Evolutionary conservation across 208 protist genomes (phyloP), one percentile per base, ranked within the genome.

Genomic region (Paratrypanosoma confusum): DNA sequence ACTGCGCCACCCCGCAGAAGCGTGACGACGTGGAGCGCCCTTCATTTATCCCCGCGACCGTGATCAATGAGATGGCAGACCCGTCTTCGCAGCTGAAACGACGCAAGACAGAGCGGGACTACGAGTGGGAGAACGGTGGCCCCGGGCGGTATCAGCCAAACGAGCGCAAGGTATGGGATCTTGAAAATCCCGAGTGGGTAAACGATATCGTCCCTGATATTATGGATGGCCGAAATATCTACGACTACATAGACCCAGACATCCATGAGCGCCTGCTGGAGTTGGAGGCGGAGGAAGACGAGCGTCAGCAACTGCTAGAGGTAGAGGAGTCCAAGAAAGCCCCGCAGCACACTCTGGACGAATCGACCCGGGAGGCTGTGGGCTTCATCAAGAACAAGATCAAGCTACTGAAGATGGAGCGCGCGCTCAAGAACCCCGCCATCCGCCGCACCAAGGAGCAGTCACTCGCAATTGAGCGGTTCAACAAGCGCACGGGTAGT

Each of bases 211-310:
- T 99, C 34, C 98, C 98, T 1, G 97, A 99, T 63, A 99, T 99
- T 59, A 94, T 99, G 72, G 92, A 99, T 56, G 98, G 98, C 34
- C 97, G 98, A 70, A 99, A 99, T 66, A 97, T 99, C 62, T 83
- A 90, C 28, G 98, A 99, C 74, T 99, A 96, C 63, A 90, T 99
- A 44, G 98, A 99, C 63, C 95, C 96, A 7, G 97, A 99, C 26
- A 99, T 99, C 69, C 74, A 93, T 41, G 65, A 95, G 46, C 76
- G 76, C 26, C 65, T 96, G 6, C 32, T 89, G 14, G 84, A 93
- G 66, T 61, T 97, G 22, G 85, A 97, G 65, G 83, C 86, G 6
- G 90, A 97, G 61, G 87, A 97, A 56, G 79, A 95, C 44, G 65
- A 76, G 20, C 77, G 79, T 39, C 58, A 96, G 10, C 77, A 91